Evolutionary conservation across 2,329 filamentous ascomycete species (phyloP).

Genomic region (Xylariaceae sp.): DNA sequence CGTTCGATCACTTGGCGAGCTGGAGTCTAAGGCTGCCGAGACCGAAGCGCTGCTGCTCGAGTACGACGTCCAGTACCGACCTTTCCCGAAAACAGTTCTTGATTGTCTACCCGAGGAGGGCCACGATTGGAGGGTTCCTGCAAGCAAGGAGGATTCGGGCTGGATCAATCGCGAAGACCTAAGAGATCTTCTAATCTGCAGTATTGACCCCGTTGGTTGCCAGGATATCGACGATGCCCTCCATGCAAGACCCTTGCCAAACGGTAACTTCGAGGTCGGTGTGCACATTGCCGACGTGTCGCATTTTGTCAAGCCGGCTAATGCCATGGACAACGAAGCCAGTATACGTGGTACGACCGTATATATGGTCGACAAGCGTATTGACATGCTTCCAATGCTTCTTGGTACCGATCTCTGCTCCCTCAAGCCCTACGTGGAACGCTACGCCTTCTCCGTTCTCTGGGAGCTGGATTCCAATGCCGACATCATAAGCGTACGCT

Average conservation of each 20-base stretch:
- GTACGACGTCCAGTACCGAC: conserved; percentile 95
- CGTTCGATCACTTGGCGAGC: conserved; percentile 82
- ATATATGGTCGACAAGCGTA: conserved; percentile 96
- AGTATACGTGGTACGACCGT: conserved; percentile 93
- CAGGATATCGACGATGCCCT: conserved; percentile 98
- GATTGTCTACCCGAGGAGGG: conserved; percentile 90
- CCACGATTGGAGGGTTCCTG: conserved; percentile 87
- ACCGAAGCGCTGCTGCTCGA: conserved; percentile 91
- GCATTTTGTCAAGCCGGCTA: conserved; percentile 95
- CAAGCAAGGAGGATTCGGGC: conserved; percentile 71
- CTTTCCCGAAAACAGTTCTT: conserved; percentile 91
- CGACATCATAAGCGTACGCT: conserved; percentile 76
- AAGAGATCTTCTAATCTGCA: conserved; percentile 83
- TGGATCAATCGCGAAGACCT: conserved; percentile 85
- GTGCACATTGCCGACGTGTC: conserved; percentile 99
- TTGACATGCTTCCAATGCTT: conserved; percentile 97
- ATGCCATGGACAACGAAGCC: conserved; percentile 94
- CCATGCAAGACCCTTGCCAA: conserved; percentile 76
- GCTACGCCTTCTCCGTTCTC: conserved; percentile 76
- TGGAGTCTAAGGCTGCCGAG: conserved; percentile 96
- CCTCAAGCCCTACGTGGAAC: conserved; percentile 95
- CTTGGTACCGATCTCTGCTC: conserved; percentile 95
- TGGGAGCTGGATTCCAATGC: conserved; percentile 87
- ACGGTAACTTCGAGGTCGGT: conserved; percentile 92
- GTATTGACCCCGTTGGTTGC: conserved; percentile 92